Conservation (phyloP, 164 flowering plant species). For the Chloranthus sessilifolius region DNA sequence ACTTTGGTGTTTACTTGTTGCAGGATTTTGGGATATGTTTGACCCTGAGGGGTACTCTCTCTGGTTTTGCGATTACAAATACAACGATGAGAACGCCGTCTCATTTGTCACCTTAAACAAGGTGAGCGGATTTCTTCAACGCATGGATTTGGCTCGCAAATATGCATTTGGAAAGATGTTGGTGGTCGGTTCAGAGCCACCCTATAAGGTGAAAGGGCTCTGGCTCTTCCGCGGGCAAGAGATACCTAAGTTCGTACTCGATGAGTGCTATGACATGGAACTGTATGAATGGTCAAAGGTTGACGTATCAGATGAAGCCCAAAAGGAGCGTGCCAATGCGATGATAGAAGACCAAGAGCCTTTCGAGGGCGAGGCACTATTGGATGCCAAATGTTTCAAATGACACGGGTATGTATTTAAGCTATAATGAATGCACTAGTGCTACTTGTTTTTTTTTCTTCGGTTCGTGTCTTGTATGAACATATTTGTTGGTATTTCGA, state of each 20-base stretch:
- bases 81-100: slow-evolving; percentile 79
- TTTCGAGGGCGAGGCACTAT: slow-evolving; percentile 76
- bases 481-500: too few relatives aligned
- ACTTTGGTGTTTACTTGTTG: slow-evolving; percentile 5
- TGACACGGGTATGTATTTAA: too few relatives aligned
- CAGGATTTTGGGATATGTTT: slow-evolving; percentile 99
- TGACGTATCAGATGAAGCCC: slow-evolving; percentile 67
- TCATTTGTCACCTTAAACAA: slow-evolving; percentile 86
- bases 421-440: too few relatives aligned
- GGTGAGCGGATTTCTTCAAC: slow-evolving; percentile 57
- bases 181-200: slow-evolving; percentile 63
- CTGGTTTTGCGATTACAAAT: slow-evolving; percentile 68
- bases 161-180: slow-evolving; percentile 97
- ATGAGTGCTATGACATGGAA: slow-evolving; percentile 93
- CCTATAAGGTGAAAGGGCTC: slow-evolving; percentile 86
- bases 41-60: slow-evolving; percentile 90
- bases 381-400: slow-evolving; percentile 96
- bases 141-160: slow-evolving; percentile 89
- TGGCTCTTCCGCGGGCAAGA: slow-evolving; percentile 97
- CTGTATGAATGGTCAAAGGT: slow-evolving; percentile 75
- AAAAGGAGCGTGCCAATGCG: slow-evolving; percentile 79
- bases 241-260: slow-evolving; percentile 68
- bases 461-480: too few relatives aligned
- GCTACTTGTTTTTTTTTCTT: too few relatives aligned
- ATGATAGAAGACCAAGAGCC: slow-evolving; percentile 95